Percentiles rank a stretch among this genome's conserved stretches.
These are phyloP conservation scores for Rhododendron ovatum DNA, from an alignment of 148 eudicot species.

Conservation along the genomic window DNA sequence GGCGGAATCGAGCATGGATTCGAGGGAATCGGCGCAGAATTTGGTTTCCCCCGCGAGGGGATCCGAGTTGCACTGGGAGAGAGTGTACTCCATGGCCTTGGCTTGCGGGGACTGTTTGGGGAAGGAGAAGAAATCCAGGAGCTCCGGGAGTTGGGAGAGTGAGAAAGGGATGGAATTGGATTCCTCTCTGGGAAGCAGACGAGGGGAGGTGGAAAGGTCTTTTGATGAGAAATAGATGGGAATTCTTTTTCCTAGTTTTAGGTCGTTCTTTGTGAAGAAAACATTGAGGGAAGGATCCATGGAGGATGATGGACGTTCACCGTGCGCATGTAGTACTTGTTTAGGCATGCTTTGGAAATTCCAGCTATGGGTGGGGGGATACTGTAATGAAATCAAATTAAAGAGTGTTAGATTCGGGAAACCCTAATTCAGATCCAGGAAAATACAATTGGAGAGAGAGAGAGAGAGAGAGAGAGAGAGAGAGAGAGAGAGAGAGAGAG, in stretches of 20 bases:
- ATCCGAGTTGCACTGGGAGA: constrained; percentile 25
- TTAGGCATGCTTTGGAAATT: background rate
- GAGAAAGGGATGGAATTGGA: constrained; percentile 56
- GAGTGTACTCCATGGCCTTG: constrained; percentile 33
- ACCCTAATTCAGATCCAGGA: background rate
- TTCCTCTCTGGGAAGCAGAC: constrained; percentile 40
- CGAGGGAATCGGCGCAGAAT: constrained; percentile 41
- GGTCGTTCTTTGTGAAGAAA: constrained; percentile 39
- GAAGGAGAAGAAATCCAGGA: constrained; percentile 30
- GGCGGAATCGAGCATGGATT: constrained; percentile 38
- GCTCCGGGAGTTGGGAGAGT: constrained; percentile 25
- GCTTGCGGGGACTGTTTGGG: constrained; percentile 29
- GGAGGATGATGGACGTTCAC: constrained; percentile 10
- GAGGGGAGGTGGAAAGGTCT: constrained; percentile 33
- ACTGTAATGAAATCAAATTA: background rate
- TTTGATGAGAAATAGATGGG: constrained; percentile 39
- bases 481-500: background rate
- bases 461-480: too few relatives aligned
- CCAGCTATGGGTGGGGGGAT: background rate
- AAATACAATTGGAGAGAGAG: background rate
- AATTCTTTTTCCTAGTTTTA: constrained; percentile 33
- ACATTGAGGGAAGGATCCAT: constrained; percentile 33
- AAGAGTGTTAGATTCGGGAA: background rate
- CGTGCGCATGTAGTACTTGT: background rate
- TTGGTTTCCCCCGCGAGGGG: constrained; percentile 29